Percentiles rank a stretch among this genome's conserved stretches.
Conservation (phyloP, 495 filamentous ascomycete genomes). For the Annulohypoxylon bovei region DNA sequence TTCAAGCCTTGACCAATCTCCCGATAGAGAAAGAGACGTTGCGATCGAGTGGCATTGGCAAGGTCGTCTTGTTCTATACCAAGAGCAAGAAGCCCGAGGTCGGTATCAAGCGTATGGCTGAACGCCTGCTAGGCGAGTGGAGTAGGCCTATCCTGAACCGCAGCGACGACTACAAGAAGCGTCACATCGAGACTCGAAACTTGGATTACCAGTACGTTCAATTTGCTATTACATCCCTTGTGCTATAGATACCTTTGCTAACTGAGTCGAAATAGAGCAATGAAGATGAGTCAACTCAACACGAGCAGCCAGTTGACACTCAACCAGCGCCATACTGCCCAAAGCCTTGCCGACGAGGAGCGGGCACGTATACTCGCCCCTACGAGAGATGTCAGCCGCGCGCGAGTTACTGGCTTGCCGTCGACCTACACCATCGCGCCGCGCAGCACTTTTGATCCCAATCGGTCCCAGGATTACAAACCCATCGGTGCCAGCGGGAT, state of each 20-base stretch:
- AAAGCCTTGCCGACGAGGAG: slow-evolving; percentile 65
- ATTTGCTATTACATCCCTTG: not conserved
- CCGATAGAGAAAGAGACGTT: slow-evolving; percentile 90
- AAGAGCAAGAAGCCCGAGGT: slow-evolving; percentile 87
- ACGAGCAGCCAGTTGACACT: slow-evolving; percentile 55
- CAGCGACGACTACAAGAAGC: slow-evolving; percentile 90
- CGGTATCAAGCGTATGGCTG: slow-evolving; percentile 90
- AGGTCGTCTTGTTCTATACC: slow-evolving; percentile 95
- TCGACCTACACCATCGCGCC: slow-evolving; percentile 87
- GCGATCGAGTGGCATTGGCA: slow-evolving; percentile 91
- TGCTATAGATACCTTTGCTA: slow-evolving; percentile 47
- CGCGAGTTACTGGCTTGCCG: slow-evolving; percentile 72
- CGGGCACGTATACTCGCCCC: slow-evolving; percentile 77
- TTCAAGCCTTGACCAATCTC: slow-evolving; percentile 79
- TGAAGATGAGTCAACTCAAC: slow-evolving; percentile 56
- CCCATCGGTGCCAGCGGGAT: slow-evolving; percentile 78
- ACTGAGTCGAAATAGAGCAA: slow-evolving; percentile 56
- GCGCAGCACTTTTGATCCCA: slow-evolving; percentile 62
- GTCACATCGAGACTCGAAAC: slow-evolving; percentile 65
- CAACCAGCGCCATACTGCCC: slow-evolving; percentile 55
- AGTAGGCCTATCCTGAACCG: slow-evolving; percentile 94
- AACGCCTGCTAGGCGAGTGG: slow-evolving; percentile 92
- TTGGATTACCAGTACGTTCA: slow-evolving; percentile 62
- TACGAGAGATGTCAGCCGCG: slow-evolving; percentile 74
- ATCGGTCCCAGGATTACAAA: slow-evolving; percentile 53